Percentiles rank a stretch among this genome's conserved stretches.
Conservation (phyloP, 257 asterid species). For the Rhazya stricta region DNA sequence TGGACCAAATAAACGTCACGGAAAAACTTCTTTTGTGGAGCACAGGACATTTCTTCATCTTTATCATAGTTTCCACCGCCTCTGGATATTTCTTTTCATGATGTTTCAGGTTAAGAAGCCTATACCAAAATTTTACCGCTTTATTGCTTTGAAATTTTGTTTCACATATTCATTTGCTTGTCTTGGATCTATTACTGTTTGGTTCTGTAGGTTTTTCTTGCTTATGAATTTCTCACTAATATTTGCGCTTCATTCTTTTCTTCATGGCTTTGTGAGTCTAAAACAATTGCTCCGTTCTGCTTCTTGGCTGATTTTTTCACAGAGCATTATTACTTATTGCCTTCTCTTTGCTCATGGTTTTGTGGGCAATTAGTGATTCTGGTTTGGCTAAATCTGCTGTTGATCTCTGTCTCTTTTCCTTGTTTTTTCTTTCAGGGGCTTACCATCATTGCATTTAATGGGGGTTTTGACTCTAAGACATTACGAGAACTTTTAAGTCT, state of each 20-base stretch:
- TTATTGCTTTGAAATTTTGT: not conserved
- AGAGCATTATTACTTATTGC: conserved; percentile 1
- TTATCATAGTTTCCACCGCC: conserved; percentile 97
- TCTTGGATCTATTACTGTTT: not conserved
- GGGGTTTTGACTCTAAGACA: conserved; percentile 45
- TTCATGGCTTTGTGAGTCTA: not conserved
- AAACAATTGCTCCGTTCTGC: not conserved
- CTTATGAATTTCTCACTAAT: not conserved
- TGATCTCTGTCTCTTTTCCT: conserved; percentile 6
- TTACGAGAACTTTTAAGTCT: conserved; percentile 82
- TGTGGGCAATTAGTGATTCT: not conserved
- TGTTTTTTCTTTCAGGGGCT: conserved; percentile 57
- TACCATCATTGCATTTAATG: conserved; percentile 67
- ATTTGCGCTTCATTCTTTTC: not conserved
- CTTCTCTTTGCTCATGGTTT: conserved; percentile 6
- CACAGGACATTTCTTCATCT: conserved; percentile 97
- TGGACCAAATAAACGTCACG: conserved; percentile 66
- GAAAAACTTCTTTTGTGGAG: conserved; percentile 95
- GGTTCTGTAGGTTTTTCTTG: not conserved
- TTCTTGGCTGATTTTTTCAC: conserved; percentile 7
- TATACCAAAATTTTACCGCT: not conserved
- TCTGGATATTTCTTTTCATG: conserved; percentile 90
- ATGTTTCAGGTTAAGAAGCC: conserved; percentile 80
- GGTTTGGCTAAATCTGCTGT: conserved; percentile 4
- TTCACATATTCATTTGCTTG: not conserved